Base-by-base conservation (phyloP, 148 eudicot genomes). In the Camellia lanceoleosa region DNA sequence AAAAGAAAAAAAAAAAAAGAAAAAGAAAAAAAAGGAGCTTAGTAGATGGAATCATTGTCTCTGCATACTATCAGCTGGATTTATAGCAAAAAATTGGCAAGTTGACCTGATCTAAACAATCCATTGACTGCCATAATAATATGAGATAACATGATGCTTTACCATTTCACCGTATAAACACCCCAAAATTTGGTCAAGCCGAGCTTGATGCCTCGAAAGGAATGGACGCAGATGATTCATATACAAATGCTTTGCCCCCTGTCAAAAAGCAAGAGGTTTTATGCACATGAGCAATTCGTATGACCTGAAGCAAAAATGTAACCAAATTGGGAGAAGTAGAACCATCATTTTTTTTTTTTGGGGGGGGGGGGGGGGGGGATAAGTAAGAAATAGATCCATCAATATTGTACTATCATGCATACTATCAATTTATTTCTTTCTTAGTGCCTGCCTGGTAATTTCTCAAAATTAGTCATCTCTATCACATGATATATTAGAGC, bases 231-330 rank as follows among this genome's bases (percentile, higher is more conserved):
- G 73, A 82, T 91, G 83, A 78, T 86, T 89, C 82, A 65, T 85
- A 80, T 96, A 96, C 69, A 93, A 78, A 73, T 86, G 89, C 75
- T 73, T 83, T 71, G 99, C 97, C 68, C 99, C 99, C 99, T 96
- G 93, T 87, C 58, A 88, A 80, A 74, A 41, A 59, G 51, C 14
- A 74, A 56, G 23, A 13, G 49, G 23, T 47, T 30, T 30, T 15
- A 13, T 7, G 8, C 64, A 47, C 8, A 74, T 67, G 73, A 77
- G 20, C 52, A 60, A 51, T 77, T 67, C 44, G 0, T 20, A 15
- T 3, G 62, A 58, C 44, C 47, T 38, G 12, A 51, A 67, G 51
- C n/a, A 19, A 64, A 64, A 30, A 30, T 3, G 5, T 3, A 12
- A 14, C 8, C 6, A n/a, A 10, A 62, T 18, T 19, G n/a, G 23